Evolutionary conservation across 2,329 filamentous ascomycete genomes (phyloP).

Genomic region (Hypomyces rosellus): DNA sequence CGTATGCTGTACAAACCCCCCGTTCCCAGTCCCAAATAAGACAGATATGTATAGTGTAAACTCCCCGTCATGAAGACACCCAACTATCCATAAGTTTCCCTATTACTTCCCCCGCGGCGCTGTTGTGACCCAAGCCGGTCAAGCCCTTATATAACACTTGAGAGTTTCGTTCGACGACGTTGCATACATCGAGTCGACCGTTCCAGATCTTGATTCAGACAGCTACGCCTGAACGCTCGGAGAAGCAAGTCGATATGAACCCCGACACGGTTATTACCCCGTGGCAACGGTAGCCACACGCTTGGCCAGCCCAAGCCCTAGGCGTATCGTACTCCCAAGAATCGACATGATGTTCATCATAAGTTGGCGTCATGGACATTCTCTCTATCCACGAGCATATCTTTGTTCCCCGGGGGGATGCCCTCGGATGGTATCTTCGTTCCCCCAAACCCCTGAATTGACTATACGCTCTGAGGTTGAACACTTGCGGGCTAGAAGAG

Average conservation of each 20-base stretch:
- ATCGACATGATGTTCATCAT: background rate
- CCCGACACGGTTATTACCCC: slow-evolving; percentile 26
- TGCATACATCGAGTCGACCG: slow-evolving; percentile 19
- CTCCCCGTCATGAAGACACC: background rate
- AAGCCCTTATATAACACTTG: slow-evolving; percentile 2
- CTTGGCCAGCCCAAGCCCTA: background rate
- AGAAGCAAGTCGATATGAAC: slow-evolving; percentile 17
- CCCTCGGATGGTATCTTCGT: background rate
- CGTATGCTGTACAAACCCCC: background rate
- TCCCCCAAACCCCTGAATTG: background rate
- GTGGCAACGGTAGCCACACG: slow-evolving; percentile 19
- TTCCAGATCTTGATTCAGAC: slow-evolving; percentile 23
- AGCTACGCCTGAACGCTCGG: slow-evolving; percentile 22
- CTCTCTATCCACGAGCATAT: background rate
- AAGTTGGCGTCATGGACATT: background rate
- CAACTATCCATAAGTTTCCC: background rate
- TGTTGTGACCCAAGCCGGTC: background rate
- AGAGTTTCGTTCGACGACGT: background rate
- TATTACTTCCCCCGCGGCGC: background rate
- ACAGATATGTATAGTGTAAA: background rate
- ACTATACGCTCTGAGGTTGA: slow-evolving; percentile 50
- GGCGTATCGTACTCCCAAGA: background rate
- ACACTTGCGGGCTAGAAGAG: slow-evolving; percentile 44
- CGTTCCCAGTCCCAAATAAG: background rate
- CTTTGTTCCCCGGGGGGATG: background rate